Percentiles rank a stretch among this genome's conserved stretches.
Evolutionary conservation across 176 grass and related monocot species (phyloP).

Genomic region (Lolium perenne): DNA sequence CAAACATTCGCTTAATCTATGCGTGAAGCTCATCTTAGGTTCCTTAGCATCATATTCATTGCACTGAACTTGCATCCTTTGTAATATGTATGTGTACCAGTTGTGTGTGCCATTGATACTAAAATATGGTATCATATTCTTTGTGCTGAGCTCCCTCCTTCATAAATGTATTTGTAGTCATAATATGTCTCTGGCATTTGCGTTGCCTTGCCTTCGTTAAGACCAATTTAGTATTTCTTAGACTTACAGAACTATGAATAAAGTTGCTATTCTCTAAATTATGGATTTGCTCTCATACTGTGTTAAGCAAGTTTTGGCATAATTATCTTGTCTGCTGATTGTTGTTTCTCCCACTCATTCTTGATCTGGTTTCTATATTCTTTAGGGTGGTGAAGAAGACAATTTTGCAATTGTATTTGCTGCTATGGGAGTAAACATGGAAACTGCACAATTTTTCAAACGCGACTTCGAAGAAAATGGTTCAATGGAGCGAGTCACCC

Average conservation of each 20-base stretch:
- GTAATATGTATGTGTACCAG: not conserved
- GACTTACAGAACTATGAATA: not conserved
- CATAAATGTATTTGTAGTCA: not conserved
- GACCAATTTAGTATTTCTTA: not conserved
- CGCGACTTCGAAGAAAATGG: conserved; percentile 97
- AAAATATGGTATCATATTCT: not conserved
- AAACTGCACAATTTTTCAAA: conserved; percentile 96
- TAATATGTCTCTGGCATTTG: not conserved
- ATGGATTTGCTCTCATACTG: not conserved
- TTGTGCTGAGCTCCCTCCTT: not conserved
- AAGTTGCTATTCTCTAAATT: not conserved
- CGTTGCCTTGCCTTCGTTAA: not conserved
- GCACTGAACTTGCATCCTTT: not conserved
- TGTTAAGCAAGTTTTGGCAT: conserved; percentile 12
- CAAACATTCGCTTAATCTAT: not conserved
- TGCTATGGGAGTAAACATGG: conserved; percentile 99
- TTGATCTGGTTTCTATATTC: conserved; percentile 28
- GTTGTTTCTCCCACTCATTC: conserved; percentile 18
- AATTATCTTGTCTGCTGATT: conserved; percentile 12
- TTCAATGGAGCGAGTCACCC: conserved; percentile 92
- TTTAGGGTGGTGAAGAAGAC: conserved; percentile 74
- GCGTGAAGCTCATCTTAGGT: not conserved
- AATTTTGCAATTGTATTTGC: conserved; percentile 98
- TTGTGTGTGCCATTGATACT: not conserved
- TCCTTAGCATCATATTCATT: conserved; percentile 19